Evolutionary conservation across 352 stramenopile genomes (phyloP), one percentile per base, ranked within the genome.

Genomic region (Globisporangium nodosum): DNA sequence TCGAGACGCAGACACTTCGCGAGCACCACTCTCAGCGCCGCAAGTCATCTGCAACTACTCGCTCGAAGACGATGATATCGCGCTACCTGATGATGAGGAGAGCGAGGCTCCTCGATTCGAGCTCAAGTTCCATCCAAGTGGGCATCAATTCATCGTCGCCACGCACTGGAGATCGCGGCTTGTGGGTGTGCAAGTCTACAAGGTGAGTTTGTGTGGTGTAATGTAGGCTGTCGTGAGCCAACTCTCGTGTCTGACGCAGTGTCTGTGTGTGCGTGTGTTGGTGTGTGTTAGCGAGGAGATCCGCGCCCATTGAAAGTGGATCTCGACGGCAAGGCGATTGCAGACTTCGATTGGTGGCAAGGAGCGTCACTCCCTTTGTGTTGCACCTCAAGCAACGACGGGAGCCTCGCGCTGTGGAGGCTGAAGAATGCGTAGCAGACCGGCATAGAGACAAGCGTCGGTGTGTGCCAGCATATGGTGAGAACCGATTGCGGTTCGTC

Each of bases 91-190:
- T 11, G 31, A 3, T 12, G 43, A 39, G 30, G 3, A 18, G 12
- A 42, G 31, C 9, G n/a, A 30, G 12, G 2, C 18, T 2, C 27
- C 35, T 18, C 21, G 16, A 18, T 54, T 58, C 50, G 16, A 30
- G 43, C 45, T 64, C 31, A 47, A 50, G 33, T 64, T 64, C 8
- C 33, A 54, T 39, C 27, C 51, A 13, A 49, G 42, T 2, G 45
- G 45, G 9, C 58, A 27, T 5, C 45, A 54, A 21, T 64, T 64
- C 24, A 3, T 59, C 13, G 42, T 64, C 7, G 35, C 37, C 0
- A 31, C 49, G 16, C 46, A 46, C n/a, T 7, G 24, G 15, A 37
- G 24, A 8, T 21, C 15, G 2, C 30, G 33, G 12, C 21, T 59
- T 24, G 16, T 42, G 43, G 47, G 45, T 16, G 45, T 64, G 16